Conservation (phyloP, 257 asterid species). For the Ophiorrhiza pumila region DNA sequence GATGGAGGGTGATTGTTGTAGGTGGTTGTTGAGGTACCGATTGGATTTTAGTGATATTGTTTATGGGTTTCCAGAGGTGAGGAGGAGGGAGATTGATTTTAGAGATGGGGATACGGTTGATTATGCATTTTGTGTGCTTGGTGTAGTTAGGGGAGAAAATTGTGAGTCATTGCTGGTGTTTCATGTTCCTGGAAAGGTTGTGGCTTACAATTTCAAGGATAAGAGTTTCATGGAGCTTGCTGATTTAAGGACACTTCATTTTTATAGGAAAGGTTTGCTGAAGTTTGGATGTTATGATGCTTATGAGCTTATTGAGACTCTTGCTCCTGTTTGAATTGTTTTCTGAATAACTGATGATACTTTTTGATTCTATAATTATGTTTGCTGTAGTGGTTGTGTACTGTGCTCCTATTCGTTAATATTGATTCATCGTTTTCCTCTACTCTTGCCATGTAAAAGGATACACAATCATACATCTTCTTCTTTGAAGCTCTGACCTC, state of each 20-base stretch:
- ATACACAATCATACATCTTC: too few relatives aligned
- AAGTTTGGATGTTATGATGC: slow-evolving; percentile 10
- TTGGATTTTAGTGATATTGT: slow-evolving; percentile 7
- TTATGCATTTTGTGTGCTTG: slow-evolving; percentile 3
- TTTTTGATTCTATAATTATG: slow-evolving; percentile 12
- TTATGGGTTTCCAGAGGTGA: background rate
- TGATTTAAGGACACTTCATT: background rate
- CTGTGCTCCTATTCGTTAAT: too few relatives aligned
- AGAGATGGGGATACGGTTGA: background rate
- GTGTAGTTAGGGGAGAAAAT: slow-evolving; percentile 22
- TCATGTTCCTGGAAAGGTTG: slow-evolving; percentile 19
- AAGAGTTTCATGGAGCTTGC: slow-evolving; percentile 9
- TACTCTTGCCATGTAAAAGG: too few relatives aligned
- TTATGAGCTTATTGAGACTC: slow-evolving; percentile 17
- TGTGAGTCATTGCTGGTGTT: slow-evolving; percentile 16
- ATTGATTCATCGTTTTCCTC: too few relatives aligned
- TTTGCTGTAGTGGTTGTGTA: background rate
- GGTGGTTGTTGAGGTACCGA: slow-evolving; percentile 11
- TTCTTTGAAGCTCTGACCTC: too few relatives aligned
- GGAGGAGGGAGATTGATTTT: background rate
- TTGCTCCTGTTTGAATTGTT: slow-evolving; percentile 22
- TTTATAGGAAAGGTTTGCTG: slow-evolving; percentile 4
- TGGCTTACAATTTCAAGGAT: slow-evolving; percentile 14
- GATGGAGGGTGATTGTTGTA: slow-evolving; percentile 9
- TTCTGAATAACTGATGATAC: slow-evolving; percentile 9